phyloP scores from a whole-genome alignment of 495 filamentous ascomycete species.

The Articulospora tetracladia region DNA sequence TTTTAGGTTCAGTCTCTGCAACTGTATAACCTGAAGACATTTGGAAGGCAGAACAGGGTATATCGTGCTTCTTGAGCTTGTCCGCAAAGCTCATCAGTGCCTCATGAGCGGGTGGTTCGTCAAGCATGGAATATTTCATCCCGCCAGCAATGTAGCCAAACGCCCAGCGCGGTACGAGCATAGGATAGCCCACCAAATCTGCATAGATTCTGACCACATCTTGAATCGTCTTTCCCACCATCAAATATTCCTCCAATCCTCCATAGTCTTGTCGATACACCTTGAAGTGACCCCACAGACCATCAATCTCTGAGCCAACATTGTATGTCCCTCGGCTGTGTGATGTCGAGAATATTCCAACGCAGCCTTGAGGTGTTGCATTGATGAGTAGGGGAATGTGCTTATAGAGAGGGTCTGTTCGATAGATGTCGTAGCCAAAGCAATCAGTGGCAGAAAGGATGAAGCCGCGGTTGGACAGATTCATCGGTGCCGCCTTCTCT shows the following conservation, averaged over 20 bases:
- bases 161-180: conserved; percentile 62
- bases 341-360: conserved; percentile 63
- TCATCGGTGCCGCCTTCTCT: conserved; percentile 68
- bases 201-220: conserved; percentile 62
- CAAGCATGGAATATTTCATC: conserved; percentile 65
- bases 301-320: conserved; percentile 67
- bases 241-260: conserved; percentile 65
- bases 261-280: conserved; percentile 67
- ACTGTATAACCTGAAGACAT: conserved; percentile 71
- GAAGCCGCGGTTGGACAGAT: conserved; percentile 63
- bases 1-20: conserved; percentile 59
- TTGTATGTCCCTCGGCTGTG: conserved; percentile 59
- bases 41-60: conserved; percentile 69
- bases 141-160: conserved; percentile 67
- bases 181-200: conserved; percentile 59
- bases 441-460: conserved; percentile 62
- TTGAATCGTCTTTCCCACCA: conserved; percentile 59
- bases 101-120: conserved; percentile 54
- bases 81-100: conserved; percentile 55
- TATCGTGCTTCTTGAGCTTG: conserved; percentile 55
- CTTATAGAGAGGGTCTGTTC: conserved; percentile 70
- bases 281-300: conserved; percentile 67
- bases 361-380: conserved; percentile 52
- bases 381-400: conserved; percentile 67
- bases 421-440: conserved; percentile 67